Base-by-base conservation (phyloP, 495 filamentous ascomycete genomes). In the Penicillium dipodomyicola region DNA sequence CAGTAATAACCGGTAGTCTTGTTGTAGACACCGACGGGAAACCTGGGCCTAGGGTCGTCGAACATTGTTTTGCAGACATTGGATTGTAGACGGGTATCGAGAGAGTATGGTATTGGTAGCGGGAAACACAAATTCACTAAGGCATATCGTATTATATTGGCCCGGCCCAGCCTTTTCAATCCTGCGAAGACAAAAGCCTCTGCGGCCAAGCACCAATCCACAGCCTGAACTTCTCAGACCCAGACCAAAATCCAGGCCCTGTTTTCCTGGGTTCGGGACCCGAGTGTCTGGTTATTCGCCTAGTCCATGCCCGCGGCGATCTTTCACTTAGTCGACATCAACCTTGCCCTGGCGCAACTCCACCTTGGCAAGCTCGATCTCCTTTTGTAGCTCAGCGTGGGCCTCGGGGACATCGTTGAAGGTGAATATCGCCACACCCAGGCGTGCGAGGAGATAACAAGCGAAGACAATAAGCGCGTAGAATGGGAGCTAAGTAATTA, bases 321-420 rank as follows among this genome's bases (percentile, higher is more conserved):
- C 19, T 23, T 22, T n/a, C 7, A 44, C 60, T 68, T 70, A 82
- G 53, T 82, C 78, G 12, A 81, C 75, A 52, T 80, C 77, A 39
- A 82, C 69, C 52, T 80, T 80, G 51, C 67, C 72, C 57, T 62
- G 63, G 60, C 73, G 79, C 67, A 82, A 59, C 48, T 81, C 80
- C 14, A 72, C 63, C 68, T 74, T 79, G 56, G 79, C 79, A 58
- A 72, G 74, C 49, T 76, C 75, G 45, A 82, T 80, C 63, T 82
- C 76, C 69, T 79, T 84, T 79, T 96, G 89, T 60, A 98, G 75
- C 74, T 96, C 93, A 62, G 85, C 81, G 72, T 97, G 88, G 55
- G 94, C 94, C 59, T 89, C 84, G 49, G 95, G 93, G 12, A 94
- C 91, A 75, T 97, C 91, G 76, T 95, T 91, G 82, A 98, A 98